phyloP scores from a whole-genome alignment of 176 grass and related monocot species.

The Carex pumila region DNA sequence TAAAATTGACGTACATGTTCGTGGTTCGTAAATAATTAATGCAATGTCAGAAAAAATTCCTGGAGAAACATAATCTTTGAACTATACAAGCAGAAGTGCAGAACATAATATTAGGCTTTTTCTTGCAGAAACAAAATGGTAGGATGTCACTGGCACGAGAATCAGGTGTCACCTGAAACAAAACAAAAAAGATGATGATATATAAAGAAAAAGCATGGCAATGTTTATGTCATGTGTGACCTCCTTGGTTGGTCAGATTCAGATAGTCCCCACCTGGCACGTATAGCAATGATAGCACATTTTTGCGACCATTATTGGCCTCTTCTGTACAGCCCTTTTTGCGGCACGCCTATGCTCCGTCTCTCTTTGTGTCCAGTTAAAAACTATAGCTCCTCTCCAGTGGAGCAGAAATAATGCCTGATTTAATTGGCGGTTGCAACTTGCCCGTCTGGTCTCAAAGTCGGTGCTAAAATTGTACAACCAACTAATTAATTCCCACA shows the following conservation, averaged over 20 bases:
- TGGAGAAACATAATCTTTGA: not conserved
- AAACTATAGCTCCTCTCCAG: not conserved
- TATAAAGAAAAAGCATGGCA: conserved; percentile 9
- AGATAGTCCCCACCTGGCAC: not conserved
- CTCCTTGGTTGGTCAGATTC: conserved; percentile 8
- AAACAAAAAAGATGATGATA: conserved; percentile 9
- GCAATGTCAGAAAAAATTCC: not conserved
- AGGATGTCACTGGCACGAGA: conserved; percentile 3
- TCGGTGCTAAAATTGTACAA: not conserved
- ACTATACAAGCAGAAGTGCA: not conserved
- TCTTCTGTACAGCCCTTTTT: not conserved
- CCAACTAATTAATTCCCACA: not conserved
- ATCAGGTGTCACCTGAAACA: conserved; percentile 20
- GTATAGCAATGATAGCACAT: not conserved
- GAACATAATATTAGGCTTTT: not conserved
- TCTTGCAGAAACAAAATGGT: conserved; percentile 2
- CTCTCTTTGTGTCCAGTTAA: not conserved
- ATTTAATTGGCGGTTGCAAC: not conserved
- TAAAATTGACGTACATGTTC: not conserved
- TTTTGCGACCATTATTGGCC: not conserved
- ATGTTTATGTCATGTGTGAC: conserved; percentile 10
- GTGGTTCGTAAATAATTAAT: not conserved
- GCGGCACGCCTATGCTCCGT: not conserved
- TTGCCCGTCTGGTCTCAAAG: not conserved
- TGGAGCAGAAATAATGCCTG: not conserved